Evolutionary conservation across 352 stramenopile genomes (phyloP).

Genomic region (Halophytophthora batemanensis): DNA sequence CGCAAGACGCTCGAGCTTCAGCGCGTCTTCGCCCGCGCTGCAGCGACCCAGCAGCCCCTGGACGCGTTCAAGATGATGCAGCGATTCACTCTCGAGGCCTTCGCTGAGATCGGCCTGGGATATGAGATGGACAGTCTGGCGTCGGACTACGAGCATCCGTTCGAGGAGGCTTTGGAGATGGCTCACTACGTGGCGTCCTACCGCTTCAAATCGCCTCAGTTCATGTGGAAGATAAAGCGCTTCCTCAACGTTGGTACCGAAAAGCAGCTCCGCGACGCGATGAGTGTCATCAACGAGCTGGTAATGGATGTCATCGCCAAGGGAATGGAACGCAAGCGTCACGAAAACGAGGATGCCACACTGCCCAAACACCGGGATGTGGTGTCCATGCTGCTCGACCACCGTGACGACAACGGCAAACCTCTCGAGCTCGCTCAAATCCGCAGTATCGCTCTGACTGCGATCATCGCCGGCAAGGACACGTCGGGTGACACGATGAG

Average conservation of each 20-base stretch:
- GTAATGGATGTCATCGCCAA: conserved; percentile 36
- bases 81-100: conserved; percentile 42
- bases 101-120: conserved; percentile 43
- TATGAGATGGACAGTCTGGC: conserved; percentile 29
- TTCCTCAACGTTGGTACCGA: conserved; percentile 43
- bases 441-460: conserved; percentile 64
- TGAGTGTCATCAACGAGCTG: conserved; percentile 37
- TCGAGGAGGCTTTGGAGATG: conserved; percentile 32
- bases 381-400: conserved; percentile 28
- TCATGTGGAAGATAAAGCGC: conserved; percentile 39
- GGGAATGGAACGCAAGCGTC: conserved; percentile 28
- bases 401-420: conserved; percentile 14
- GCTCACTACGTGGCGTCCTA: conserved; percentile 20
- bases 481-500: conserved; percentile 57
- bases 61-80: conserved; percentile 39
- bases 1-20: conserved; percentile 30
- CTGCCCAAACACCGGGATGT: conserved; percentile 1
- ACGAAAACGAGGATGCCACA: conserved; percentile 1
- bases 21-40: conserved; percentile 18
- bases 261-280: conserved; percentile 23
- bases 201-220: conserved; percentile 35
- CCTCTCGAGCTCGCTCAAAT: conserved; percentile 31
- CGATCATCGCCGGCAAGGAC: conserved; percentile 68
- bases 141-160: conserved; percentile 29
- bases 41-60: conserved; percentile 3